These are phyloP conservation scores for Cetraspora pellucida DNA, from an alignment of 192 early-diverging fungal genomes.

Conservation along the genomic window DNA sequence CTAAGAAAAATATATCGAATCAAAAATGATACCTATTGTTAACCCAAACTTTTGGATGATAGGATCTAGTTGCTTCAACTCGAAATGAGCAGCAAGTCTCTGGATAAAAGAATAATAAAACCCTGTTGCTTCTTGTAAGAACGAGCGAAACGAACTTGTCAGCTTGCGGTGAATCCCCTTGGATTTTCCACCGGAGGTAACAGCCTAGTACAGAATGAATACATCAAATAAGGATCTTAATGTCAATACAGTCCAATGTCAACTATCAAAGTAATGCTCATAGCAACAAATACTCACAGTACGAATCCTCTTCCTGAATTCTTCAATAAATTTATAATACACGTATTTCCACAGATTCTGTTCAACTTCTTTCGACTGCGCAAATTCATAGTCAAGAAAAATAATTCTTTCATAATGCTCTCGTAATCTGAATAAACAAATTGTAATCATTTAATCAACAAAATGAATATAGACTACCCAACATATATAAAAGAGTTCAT, in stretches of 20 bases:
- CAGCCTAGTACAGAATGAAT: not conserved
- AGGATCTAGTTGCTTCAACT: constrained; percentile 42
- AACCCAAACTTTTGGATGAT: constrained; percentile 39
- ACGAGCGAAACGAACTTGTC: constrained; percentile 47
- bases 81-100: constrained; percentile 46
- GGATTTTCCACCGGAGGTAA: not conserved
- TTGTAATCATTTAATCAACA: not conserved
- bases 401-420: constrained; percentile 50
- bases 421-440: constrained; percentile 38
- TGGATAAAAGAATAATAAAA: constrained; percentile 55
- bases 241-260: too few species aligned
- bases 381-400: constrained; percentile 47
- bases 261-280: constrained; percentile 13
- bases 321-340: constrained; percentile 55
- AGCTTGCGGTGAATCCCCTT: constrained; percentile 36
- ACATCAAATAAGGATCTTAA: not conserved
- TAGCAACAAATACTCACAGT: constrained; percentile 34
- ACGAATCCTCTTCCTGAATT: constrained; percentile 47
- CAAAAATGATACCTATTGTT: constrained; percentile 35
- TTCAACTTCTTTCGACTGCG: constrained; percentile 53
- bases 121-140: constrained; percentile 54
- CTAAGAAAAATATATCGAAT: not conserved
- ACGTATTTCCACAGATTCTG: constrained; percentile 53
- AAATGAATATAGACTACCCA: not conserved
- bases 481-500: not conserved